Evolutionary conservation across 2,329 filamentous ascomycete genomes (phyloP), one percentile per base, ranked within the genome.

Genomic region (Pseudocercospora pini-densiflorae): DNA sequence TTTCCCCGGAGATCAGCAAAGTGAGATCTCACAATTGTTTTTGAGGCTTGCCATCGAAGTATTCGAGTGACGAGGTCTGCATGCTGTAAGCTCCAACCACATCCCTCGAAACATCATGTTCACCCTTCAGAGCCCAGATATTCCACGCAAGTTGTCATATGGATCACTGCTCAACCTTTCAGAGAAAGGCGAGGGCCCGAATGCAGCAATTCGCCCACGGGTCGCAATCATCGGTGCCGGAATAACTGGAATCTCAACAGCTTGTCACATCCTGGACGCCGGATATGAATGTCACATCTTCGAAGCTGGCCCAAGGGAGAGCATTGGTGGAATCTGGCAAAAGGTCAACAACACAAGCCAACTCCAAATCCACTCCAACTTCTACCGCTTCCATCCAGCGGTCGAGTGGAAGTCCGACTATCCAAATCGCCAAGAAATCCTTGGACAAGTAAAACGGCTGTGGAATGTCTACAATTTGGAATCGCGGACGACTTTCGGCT

Each of bases 321-420:
- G 87, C 24, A 77, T 95, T 0, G 74, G 73, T 14, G 73, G 73
- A 2, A 73, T 76, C 57, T 75, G 73, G 74, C 69, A 70, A 16
- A 71, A 69, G 63, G 74, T 72, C 47, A 94, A 95, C 80, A 91
- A 91, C 59, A 94, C 91, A 0, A 94, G 91, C 0, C 88, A 90
- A 12, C 85, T 95, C 0, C 92, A 95, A 74, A 93, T 96, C 24
- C 91, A 95, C 77, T 92, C 89, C 23, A 78, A 94, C 63, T 95
- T 95, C 92, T 96, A 94, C 78, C 87, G 92, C 19, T 96, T 96
- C 77, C 91, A 94, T 71, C 92, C 92, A 0, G 91, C 90, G 0
- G 87, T 96, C 1, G 83, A 86, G 68, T 96, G 91, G 88, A 81
- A 86, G 40, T 82, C 84, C 31, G 91, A 91, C 14, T 96, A 96